These are phyloP conservation scores for Aspergillus nidulans DNA, from an alignment of 495 filamentous ascomycete genomes.

Conservation along the genomic window DNA sequence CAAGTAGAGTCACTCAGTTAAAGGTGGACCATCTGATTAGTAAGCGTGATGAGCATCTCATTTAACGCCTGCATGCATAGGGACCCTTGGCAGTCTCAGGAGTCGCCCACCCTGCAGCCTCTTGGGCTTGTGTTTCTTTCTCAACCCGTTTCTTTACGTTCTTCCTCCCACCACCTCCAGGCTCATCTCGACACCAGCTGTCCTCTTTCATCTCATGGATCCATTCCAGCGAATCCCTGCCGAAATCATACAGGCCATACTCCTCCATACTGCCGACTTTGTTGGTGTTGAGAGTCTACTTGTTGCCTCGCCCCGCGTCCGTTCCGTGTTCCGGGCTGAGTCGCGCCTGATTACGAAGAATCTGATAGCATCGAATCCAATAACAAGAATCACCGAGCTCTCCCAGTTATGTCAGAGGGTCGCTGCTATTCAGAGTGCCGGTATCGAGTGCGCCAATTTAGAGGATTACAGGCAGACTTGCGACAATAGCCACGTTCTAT, in stretches of 20 bases:
- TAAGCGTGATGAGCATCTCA: no score
- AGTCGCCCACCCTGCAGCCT: no score
- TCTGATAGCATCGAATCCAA: neutral
- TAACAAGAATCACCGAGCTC: neutral
- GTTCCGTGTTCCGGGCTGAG: neutral
- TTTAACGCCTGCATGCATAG: no score
- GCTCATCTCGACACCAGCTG: no score
- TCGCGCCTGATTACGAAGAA: neutral
- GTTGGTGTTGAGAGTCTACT: constrained; percentile 1
- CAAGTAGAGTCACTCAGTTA: no score
- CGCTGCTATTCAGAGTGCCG: neutral
- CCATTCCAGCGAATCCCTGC: neutral
- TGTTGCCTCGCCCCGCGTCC: neutral
- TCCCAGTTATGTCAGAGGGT: neutral
- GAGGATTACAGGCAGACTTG: neutral
- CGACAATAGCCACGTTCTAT: neutral
- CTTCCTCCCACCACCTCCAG: no score
- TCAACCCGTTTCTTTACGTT: no score
- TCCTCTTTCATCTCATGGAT: no score
- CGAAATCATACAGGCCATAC: neutral
- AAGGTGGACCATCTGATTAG: no score
- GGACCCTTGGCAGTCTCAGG: no score
- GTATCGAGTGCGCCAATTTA: neutral
- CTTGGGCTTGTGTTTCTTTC: no score
- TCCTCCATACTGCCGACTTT: neutral